Evolutionary conservation across 345 rosid species (phyloP).

Genomic region (Citrus australasica): DNA sequence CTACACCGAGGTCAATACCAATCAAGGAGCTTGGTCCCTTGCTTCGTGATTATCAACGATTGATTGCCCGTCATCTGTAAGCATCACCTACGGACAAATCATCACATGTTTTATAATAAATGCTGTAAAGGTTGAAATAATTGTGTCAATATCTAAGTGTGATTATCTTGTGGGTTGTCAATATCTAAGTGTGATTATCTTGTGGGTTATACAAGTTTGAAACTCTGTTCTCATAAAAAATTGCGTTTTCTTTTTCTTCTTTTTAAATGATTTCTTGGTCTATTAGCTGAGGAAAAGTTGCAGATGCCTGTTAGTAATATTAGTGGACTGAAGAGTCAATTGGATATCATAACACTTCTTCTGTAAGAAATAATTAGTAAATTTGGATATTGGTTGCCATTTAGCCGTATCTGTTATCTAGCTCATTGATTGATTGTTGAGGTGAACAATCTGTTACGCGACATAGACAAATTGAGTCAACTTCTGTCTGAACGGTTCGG

Average conservation of each 20-base stretch:
- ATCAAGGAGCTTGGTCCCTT: conserved; percentile 80
- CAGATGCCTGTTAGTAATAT: not conserved
- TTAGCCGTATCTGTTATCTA: not conserved
- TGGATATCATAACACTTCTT: no score
- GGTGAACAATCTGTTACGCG: not conserved
- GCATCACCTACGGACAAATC: conserved; percentile 13
- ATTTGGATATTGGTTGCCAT: not conserved
- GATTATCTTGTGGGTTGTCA: not conserved
- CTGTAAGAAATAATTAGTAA: no score
- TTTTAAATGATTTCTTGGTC: not conserved
- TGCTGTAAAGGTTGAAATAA: not conserved
- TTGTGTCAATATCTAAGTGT: not conserved
- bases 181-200: not conserved
- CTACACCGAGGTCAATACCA: conserved; percentile 48
- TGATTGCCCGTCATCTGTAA: conserved; percentile 58
- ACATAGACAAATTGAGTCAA: not conserved
- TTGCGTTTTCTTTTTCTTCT: not conserved
- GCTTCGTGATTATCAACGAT: conserved; percentile 84
- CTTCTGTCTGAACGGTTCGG: not conserved
- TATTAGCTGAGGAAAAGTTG: not conserved
- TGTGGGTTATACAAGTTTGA: not conserved
- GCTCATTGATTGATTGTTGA: not conserved
- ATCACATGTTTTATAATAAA: not conserved
- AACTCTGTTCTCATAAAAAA: not conserved
- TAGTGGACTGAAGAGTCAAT: not conserved